These are phyloP conservation scores for Trichomonascus vanleenenianus DNA, from an alignment of 805 yeast species.

Conservation along the genomic window DNA sequence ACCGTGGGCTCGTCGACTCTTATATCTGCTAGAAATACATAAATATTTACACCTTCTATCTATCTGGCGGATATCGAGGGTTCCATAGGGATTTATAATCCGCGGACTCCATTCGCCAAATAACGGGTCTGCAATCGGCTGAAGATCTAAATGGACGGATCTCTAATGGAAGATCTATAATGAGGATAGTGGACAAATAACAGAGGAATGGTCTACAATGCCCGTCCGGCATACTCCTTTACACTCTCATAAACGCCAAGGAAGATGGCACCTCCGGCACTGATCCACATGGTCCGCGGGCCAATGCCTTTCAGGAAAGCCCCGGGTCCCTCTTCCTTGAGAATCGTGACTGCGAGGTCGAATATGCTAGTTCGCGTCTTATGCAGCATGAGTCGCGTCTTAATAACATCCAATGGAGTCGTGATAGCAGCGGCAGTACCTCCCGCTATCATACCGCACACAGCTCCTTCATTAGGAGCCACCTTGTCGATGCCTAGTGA, in stretches of 20 bases:
- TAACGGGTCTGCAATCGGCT: too few relatives aligned
- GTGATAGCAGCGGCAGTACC: conserved; percentile 93
- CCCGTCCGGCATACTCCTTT: conserved; percentile 2
- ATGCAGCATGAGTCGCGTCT: conserved; percentile 84
- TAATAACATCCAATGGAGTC: conserved; percentile 89
- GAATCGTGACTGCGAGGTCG: conserved; percentile 43
- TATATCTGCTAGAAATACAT: conserved; percentile 26
- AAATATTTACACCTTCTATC: not conserved
- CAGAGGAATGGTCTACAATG: too few relatives aligned
- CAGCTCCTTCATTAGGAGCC: conserved; percentile 68
- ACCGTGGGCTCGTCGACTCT: conserved; percentile 36
- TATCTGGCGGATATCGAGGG: too few relatives aligned
- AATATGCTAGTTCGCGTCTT: conserved; percentile 40
- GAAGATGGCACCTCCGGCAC: conserved; percentile 97
- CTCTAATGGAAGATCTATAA: too few relatives aligned
- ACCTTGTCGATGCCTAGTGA: conserved; percentile 34
- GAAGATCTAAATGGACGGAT: too few relatives aligned
- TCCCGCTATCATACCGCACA: conserved; percentile 90
- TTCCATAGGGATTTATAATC: too few relatives aligned
- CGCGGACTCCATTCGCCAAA: too few relatives aligned
- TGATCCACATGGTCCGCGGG: conserved; percentile 95
- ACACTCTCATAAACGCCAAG: conserved; percentile 81
- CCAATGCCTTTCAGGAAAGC: conserved; percentile 83
- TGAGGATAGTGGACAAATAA: not conserved
- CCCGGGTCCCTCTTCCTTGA: conserved; percentile 62